phyloP scores from a whole-genome alignment of 495 filamentous ascomycete genomes.

The Tuber aestivum region DNA sequence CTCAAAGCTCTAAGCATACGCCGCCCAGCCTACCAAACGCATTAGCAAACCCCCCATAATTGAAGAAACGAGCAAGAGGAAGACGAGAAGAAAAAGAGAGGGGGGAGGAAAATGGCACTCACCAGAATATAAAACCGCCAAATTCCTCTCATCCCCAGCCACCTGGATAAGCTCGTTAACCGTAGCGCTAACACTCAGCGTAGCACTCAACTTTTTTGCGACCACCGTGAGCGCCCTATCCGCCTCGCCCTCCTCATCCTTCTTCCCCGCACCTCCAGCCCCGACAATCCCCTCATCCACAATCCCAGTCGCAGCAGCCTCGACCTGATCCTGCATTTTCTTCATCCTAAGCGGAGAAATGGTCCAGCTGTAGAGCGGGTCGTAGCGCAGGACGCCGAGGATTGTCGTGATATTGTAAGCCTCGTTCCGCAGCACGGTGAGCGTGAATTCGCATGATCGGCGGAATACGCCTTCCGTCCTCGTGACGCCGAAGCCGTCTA shows the following conservation, averaged over 20 bases:
- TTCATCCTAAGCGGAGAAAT: slow-evolving; percentile 82
- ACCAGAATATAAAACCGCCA: slow-evolving; percentile 89
- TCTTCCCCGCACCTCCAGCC: slow-evolving; percentile 42
- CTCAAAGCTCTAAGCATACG: slow-evolving; percentile 52
- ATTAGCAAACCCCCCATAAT: slow-evolving; percentile 26
- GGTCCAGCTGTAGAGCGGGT: slow-evolving; percentile 90
- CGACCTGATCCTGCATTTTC: slow-evolving; percentile 61
- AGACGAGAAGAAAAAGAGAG: neutral
- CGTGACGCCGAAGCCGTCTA: slow-evolving; percentile 95
- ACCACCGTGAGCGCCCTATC: slow-evolving; percentile 88
- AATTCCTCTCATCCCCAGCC: slow-evolving; percentile 84
- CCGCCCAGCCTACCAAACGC: slow-evolving; percentile 54
- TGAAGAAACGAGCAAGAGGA: slow-evolving; percentile 14
- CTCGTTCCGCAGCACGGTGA: slow-evolving; percentile 87
- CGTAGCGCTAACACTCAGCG: slow-evolving; percentile 84
- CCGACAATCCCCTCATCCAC: slow-evolving; percentile 10
- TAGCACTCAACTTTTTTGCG: slow-evolving; percentile 87
- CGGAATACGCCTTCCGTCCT: slow-evolving; percentile 93
- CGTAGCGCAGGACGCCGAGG: slow-evolving; percentile 88
- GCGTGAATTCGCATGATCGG: slow-evolving; percentile 92
- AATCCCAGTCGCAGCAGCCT: slow-evolving; percentile 50
- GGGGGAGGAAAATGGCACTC: slow-evolving; percentile 43
- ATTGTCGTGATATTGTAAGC: slow-evolving; percentile 95
- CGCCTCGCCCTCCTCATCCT: slow-evolving; percentile 89
- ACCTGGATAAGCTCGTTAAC: slow-evolving; percentile 96